phyloP scores from a whole-genome alignment of 2,329 filamentous ascomycete species.

The Pestalotiopsis sp. region DNA sequence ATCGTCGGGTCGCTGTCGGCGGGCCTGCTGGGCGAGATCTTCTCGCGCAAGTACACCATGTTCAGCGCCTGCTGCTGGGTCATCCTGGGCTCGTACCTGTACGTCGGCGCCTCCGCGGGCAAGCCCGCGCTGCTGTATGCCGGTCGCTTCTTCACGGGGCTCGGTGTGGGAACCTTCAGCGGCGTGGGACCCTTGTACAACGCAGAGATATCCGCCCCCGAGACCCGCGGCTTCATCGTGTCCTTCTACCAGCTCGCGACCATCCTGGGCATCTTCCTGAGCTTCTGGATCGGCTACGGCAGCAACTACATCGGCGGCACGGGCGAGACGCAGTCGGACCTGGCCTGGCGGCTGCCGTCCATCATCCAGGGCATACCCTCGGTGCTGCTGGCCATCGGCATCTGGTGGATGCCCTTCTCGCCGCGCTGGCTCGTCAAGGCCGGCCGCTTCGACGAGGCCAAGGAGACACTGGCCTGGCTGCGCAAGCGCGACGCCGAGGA shows the following conservation, averaged over 20 bases:
- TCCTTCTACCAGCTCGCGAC: conserved; percentile 28
- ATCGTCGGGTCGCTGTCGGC: conserved; percentile 57
- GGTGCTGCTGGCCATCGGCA: conserved; percentile 31
- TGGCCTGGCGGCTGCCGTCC: conserved; percentile 33
- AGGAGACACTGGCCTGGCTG: conserved; percentile 49
- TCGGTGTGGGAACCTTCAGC: conserved; percentile 46
- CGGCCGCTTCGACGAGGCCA: conserved; percentile 49
- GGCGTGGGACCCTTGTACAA: conserved; percentile 25
- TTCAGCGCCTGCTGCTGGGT: conserved; percentile 47
- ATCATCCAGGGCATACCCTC: conserved; percentile 30
- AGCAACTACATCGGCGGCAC: conserved; percentile 35
- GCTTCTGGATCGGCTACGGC: conserved; percentile 28
- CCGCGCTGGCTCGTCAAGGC: conserved; percentile 54
- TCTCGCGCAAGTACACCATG: conserved; percentile 56
- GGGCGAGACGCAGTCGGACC: conserved; percentile 24
- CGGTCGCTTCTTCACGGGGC: conserved; percentile 57
- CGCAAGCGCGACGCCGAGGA: conserved; percentile 52
- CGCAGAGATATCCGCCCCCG: conserved; percentile 26
- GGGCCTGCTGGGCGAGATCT: conserved; percentile 54
- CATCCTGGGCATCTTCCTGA: conserved; percentile 29
- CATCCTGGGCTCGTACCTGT: conserved; percentile 45
- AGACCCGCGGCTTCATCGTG: conserved; percentile 20
- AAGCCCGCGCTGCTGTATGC: conserved; percentile 50
- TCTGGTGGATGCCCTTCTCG: conserved; percentile 51
- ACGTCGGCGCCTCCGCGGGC: conserved; percentile 47